phyloP scores from a whole-genome alignment of 2,329 filamentous ascomycete genomes.

The Diaporthe sp. region DNA sequence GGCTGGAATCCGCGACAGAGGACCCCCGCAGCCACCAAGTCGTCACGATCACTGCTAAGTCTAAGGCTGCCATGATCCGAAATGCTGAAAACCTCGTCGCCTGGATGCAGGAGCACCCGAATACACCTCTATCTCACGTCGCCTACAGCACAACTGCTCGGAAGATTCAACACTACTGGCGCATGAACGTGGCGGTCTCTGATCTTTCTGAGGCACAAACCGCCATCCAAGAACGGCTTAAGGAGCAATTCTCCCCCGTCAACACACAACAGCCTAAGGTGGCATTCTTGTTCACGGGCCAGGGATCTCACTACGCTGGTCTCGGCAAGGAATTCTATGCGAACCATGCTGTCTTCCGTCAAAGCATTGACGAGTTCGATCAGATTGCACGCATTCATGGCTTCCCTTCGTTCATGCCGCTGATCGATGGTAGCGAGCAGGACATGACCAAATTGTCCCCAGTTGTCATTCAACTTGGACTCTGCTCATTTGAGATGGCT shows the following conservation, averaged over 20 bases:
- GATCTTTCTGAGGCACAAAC: constrained; percentile 57
- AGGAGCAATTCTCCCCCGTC: constrained; percentile 58
- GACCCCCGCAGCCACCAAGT: constrained; percentile 70
- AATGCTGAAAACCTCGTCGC: constrained; percentile 68
- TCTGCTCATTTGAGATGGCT: constrained; percentile 70
- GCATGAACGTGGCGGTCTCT: constrained; percentile 61
- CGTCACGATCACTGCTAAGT: constrained; percentile 70
- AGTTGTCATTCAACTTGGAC: constrained; percentile 65
- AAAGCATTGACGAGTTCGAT: constrained; percentile 69
- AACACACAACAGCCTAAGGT: constrained; percentile 59
- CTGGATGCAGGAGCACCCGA: constrained; percentile 65
- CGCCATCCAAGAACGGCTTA: constrained; percentile 56
- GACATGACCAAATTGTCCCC: constrained; percentile 62
- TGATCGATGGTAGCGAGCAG: constrained; percentile 59
- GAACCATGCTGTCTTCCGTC: constrained; percentile 60
- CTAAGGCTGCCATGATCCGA: constrained; percentile 66
- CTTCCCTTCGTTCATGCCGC: constrained; percentile 68
- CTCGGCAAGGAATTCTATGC: constrained; percentile 65
- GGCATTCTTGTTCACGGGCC: constrained; percentile 68
- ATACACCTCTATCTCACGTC: constrained; percentile 67
- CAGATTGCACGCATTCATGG: constrained; percentile 62
- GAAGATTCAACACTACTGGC: constrained; percentile 70
- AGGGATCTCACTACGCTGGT: constrained; percentile 66
- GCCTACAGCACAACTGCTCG: constrained; percentile 78
- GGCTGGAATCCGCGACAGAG: constrained; percentile 44